phyloP scores from a whole-genome alignment of 148 eudicot species.

The Heliosperma pusillum region DNA sequence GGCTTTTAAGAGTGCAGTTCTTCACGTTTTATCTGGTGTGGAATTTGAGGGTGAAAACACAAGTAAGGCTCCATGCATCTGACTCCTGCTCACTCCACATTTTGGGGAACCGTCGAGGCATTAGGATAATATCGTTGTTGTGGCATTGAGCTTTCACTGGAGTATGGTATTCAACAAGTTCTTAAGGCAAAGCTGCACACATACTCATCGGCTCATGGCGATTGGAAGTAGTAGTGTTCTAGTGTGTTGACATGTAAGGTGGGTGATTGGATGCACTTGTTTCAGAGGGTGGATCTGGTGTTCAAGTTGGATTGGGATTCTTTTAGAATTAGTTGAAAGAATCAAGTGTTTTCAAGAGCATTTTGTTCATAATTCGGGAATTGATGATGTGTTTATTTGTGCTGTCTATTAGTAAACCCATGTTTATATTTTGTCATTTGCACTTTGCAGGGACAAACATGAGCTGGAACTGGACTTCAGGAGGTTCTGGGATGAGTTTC shows the following conservation, averaged over 20 bases:
- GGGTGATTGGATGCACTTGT: not conserved
- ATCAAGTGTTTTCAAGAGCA: not conserved
- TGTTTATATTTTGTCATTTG: conserved; percentile 11
- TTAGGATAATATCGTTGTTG: no score
- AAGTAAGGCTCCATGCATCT: no score
- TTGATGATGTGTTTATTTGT: not conserved
- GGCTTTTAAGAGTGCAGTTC: not conserved
- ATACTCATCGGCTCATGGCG: no score
- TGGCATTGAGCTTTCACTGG: no score
- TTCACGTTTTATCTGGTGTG: not conserved
- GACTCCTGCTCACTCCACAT: no score
- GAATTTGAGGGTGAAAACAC: not conserved
- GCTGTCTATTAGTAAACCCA: not conserved
- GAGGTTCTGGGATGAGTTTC: conserved; percentile 98
- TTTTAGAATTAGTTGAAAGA: not conserved
- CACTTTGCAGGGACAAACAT: conserved; percentile 70
- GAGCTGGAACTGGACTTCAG: conserved; percentile 95
- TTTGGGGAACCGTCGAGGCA: not conserved
- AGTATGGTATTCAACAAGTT: no score
- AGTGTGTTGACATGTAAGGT: not conserved
- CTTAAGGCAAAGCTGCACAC: no score
- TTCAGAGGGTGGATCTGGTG: not conserved
- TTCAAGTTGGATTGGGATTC: conserved; percentile 1
- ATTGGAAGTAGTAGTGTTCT: no score
- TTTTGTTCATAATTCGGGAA: not conserved